Conservation (phyloP, 2,329 filamentous ascomycete genomes). For the Sodiomyces alkalinus region DNA sequence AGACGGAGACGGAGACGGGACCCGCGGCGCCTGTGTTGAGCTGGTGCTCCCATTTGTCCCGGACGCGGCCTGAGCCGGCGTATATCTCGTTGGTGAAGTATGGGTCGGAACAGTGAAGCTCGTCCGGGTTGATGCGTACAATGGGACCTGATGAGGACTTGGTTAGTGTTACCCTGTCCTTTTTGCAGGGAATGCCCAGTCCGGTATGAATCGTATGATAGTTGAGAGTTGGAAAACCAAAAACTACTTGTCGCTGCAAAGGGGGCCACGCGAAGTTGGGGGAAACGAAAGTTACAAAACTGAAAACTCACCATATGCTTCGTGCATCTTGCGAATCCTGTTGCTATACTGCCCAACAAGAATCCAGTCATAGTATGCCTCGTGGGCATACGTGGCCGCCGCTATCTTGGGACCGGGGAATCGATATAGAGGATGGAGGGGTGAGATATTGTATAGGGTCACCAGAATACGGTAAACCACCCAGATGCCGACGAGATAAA, state of each 20-base stretch:
- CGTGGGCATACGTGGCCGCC: constrained; percentile 19
- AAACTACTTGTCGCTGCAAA: too few species aligned
- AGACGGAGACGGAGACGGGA: constrained; percentile 9
- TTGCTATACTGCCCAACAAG: constrained; percentile 18
- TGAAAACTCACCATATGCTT: constrained; percentile 18
- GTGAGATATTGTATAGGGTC: constrained; percentile 20
- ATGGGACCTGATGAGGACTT: constrained; percentile 15
- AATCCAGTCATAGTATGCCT: constrained; percentile 22
- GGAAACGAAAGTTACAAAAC: too few species aligned
- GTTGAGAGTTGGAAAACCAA: too few species aligned
- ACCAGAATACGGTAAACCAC: constrained; percentile 14
- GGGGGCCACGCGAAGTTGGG: too few species aligned
- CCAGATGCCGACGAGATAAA: constrained; percentile 12
- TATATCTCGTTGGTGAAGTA: constrained; percentile 23
- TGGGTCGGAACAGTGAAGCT: constrained; percentile 21
- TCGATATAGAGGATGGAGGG: constrained; percentile 20
- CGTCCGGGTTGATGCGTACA: constrained; percentile 22
- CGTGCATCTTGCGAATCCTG: constrained; percentile 19
- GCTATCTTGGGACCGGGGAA: constrained; percentile 23
- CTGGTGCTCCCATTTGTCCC: constrained; percentile 6
- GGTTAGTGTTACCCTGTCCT: neutral
- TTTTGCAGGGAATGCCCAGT: too few species aligned
- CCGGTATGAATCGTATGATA: too few species aligned
- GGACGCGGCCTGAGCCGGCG: constrained; percentile 8
- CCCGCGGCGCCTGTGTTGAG: constrained; percentile 6